Evolutionary conservation across 768 basidiomycete species (phyloP), one percentile per base, ranked within the genome.

Genomic region (Goffeauzyma gilvescens): DNA sequence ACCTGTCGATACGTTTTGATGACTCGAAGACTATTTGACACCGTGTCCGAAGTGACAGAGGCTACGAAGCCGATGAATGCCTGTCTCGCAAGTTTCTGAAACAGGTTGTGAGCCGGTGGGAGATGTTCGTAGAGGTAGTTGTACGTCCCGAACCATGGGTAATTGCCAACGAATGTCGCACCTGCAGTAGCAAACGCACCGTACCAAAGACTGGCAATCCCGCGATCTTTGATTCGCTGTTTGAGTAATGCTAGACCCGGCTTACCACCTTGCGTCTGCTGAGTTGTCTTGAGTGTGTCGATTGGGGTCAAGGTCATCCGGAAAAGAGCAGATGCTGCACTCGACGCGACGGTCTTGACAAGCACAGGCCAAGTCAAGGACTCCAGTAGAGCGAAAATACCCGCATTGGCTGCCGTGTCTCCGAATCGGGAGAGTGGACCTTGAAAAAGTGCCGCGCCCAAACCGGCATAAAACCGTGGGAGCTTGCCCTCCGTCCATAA

Each of bases 1-100:
- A 89, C 85, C 60, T 96, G 90, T 13, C 89, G 69, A 65, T 93
- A 95, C 0, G 90, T 95, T 71, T 95, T 96, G 57, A 96, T 66
- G 2, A 96, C 89, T 15, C 85, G 74, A 1, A 96, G 67, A 5
- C 79, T 84, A 66, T 95, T 95, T 32, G 80, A 83, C 31, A 80
- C 58, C 2, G 77, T 80, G 58, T 95, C 90, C 9, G 83, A 87
- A 2, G 76, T 69, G 40, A 93, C 69, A 4, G 83, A 84, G 1
- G 87, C 84, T 23, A 66, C 69, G 62, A 95, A 95, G 1, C 87
- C 90, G 50, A 95, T 93, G 60, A 87, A 73, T 0, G 86, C 87
- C 33, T 84, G 79, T 14, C 90, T 76, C 53, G 57, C 37, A 25
- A 93, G 74, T 48, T 73, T 76, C 53, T 76, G 67, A 0, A 73